Evolutionary conservation across 345 rosid genomes (phyloP).

Genomic region (Anastatica hierochuntica): DNA sequence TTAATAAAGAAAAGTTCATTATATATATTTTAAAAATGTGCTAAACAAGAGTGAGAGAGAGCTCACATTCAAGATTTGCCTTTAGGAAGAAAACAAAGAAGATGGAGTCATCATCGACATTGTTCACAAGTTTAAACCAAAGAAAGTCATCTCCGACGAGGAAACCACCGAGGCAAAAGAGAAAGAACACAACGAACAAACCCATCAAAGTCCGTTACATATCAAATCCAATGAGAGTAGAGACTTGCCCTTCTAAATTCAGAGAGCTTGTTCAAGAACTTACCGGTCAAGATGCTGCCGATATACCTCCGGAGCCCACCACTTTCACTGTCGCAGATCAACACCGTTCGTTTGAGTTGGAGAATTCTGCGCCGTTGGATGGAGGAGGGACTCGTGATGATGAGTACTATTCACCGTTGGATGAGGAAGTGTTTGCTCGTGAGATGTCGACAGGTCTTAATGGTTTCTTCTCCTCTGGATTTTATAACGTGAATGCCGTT

Average conservation of each 20-base stretch:
- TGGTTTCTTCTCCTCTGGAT: conserved; percentile 22
- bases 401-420: conserved; percentile 24
- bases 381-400: neutral
- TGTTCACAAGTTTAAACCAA: conserved; percentile 6
- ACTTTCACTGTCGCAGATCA: conserved; percentile 12
- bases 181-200: conserved; percentile 14
- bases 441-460: conserved; percentile 21
- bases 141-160: conserved; percentile 10
- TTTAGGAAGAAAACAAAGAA: neutral
- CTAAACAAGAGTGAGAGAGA: neutral
- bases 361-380: conserved; percentile 14
- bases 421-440: conserved; percentile 13
- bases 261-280: conserved; percentile 81
- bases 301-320: conserved; percentile 18
- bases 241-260: conserved; percentile 59
- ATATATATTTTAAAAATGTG: neutral
- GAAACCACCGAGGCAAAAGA: conserved; percentile 16
- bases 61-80: neutral
- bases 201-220: conserved; percentile 68
- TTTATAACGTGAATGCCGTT: conserved; percentile 22
- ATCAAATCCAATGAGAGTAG: conserved; percentile 68
- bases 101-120: conserved; percentile 24
- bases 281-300: conserved; percentile 68
- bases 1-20: neutral
- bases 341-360: neutral